Base-by-base conservation (phyloP, 495 filamentous ascomycete species). In the Tuber calosporum region DNA sequence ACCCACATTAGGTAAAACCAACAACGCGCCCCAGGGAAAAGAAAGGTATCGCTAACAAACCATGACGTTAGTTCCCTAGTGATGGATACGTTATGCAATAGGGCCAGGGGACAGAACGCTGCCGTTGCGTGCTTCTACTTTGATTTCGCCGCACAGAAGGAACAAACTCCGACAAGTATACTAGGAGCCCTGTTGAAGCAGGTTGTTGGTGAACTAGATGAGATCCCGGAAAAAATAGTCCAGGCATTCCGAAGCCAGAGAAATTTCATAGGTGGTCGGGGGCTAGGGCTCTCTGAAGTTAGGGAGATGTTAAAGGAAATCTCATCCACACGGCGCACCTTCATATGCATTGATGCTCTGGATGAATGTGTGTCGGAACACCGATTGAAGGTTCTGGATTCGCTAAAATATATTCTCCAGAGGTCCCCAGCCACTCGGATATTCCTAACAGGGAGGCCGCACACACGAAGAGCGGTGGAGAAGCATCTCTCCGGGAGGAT, bases 281-380 rank as follows among this genome's bases (percentile, higher is more conserved):
- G 53, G 11, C 53, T 30, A 13, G 53, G 53, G 53, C n/a, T 62
- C n/a, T 62, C 53, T 13, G 53, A 62, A 30, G 30, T 62, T 62
- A 7, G n/a, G 26, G 26, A 62, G 9, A 15, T 62, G 26, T 62
- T 62, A 7, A 62, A 30, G 53, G 53, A 30, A 15, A 30, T 62
- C 53, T 62, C 53, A 22, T 62, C 53, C 26, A 3, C 53, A 17
- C 53, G n/a, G 26, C n/a, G 53, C 53, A 62, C 53, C 53, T 62
- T 62, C 53, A 11, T 62, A 62, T 62, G 53, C 26, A 30, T 62
- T 62, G 53, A 62, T 62, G 53, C 53, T 26, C 53, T 62, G 53
- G 53, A 62, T 30, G 53, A 62, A 62, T 62, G 53, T 62, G 53
- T 62, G n/a, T 62, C 53, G 53, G 53, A 62, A 26, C 30, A 6